phyloP scores from a whole-genome alignment of 306 rosid genomes.

The Coriaria nepalensis region DNA sequence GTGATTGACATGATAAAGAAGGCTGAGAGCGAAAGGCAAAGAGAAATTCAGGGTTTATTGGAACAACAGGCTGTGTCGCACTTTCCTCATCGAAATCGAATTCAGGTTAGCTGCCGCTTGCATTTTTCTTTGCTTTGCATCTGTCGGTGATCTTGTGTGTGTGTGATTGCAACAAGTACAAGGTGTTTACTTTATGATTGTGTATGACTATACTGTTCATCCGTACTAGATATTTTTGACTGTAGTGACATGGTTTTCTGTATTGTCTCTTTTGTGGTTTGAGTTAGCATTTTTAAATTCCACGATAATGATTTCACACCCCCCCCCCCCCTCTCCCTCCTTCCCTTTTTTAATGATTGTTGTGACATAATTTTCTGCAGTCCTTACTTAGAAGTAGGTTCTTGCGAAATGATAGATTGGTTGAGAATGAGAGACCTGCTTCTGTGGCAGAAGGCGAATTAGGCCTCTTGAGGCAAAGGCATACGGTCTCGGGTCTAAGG shows the following conservation, averaged over 20 bases:
- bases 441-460: constrained; percentile 84
- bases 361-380: constrained; percentile 28
- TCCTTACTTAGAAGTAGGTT: constrained; percentile 92
- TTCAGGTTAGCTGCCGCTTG: constrained; percentile 49
- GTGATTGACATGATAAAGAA: constrained; percentile 84
- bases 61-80: constrained; percentile 62
- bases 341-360: too few species aligned
- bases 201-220: too few species aligned
- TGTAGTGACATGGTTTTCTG: too few species aligned
- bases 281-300: too few species aligned
- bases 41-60: constrained; percentile 57
- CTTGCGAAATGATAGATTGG: constrained; percentile 64
- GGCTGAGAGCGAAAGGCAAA: constrained; percentile 65
- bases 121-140: constrained; percentile 4
- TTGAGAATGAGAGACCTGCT: constrained; percentile 44
- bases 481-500: constrained; percentile 92
- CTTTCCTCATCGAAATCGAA: constrained; percentile 92
- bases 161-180: background rate
- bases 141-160: background rate
- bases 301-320: too few species aligned
- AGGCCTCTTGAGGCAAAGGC: constrained; percentile 77
- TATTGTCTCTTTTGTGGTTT: too few species aligned
- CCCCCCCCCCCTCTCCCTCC: too few species aligned
- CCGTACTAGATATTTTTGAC: too few species aligned
- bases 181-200: background rate